Percentiles rank a stretch among this genome's conserved stretches.
Conservation (phyloP, 2,329 filamentous ascomycete species). For the Trichoderma breve region DNA sequence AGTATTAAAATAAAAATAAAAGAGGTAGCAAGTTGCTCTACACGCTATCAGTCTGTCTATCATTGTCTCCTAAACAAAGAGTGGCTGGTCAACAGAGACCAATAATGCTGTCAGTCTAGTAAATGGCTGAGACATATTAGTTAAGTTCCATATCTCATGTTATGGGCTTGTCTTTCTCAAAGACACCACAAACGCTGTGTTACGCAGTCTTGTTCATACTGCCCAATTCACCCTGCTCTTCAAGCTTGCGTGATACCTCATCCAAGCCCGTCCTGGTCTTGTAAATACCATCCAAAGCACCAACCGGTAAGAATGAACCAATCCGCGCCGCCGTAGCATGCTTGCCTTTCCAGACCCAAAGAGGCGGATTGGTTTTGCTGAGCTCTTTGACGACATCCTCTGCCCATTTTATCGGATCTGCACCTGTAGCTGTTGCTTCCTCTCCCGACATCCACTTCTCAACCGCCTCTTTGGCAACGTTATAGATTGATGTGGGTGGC, state of each 20-base stretch:
- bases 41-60: neutral
- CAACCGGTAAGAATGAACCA: slow-evolving; percentile 1
- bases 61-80: neutral
- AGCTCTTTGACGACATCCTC: slow-evolving; percentile 5
- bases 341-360: slow-evolving; percentile 9
- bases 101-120: neutral
- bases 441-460: slow-evolving; percentile 15
- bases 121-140: neutral
- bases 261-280: neutral
- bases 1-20: neutral
- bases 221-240: neutral
- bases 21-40: neutral
- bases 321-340: neutral
- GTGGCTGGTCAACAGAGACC: neutral
- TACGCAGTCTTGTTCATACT: neutral
- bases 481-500: slow-evolving; percentile 2
- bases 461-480: slow-evolving; percentile 14
- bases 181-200: neutral
- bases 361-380: neutral
- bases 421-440: neutral
- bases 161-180: neutral
- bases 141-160: neutral
- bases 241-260: neutral
- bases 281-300: neutral
- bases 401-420: slow-evolving; percentile 4